Percentiles rank a stretch among this genome's conserved stretches.
Conservation (phyloP, 2,329 filamentous ascomycete species). For the Penicillium thymicola region DNA sequence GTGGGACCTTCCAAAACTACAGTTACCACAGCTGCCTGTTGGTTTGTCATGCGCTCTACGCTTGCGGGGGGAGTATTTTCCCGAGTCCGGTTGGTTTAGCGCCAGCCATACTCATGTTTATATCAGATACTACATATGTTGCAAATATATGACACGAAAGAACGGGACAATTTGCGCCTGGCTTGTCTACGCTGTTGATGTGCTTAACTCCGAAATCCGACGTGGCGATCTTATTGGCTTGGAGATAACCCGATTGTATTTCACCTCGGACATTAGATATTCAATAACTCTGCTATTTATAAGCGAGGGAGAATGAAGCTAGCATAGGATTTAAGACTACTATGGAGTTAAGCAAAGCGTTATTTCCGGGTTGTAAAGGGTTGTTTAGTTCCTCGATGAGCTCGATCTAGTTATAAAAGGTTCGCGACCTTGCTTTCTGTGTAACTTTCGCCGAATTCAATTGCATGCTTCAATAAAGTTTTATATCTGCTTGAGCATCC, state of each 20-base stretch:
- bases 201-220: background rate
- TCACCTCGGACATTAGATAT: background rate
- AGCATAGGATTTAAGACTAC: background rate
- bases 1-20: slow-evolving; percentile 33
- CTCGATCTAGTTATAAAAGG: background rate
- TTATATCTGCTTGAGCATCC: background rate
- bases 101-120: background rate
- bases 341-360: background rate
- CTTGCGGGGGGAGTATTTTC: background rate
- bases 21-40: slow-evolving; percentile 54
- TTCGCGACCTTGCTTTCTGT: background rate
- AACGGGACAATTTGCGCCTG: no score
- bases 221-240: background rate
- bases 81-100: slow-evolving; percentile 14
- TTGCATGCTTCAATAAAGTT: background rate
- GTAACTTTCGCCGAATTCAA: background rate
- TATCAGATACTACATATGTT: background rate
- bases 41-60: background rate
- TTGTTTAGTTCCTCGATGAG: background rate
- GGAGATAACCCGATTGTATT: background rate
- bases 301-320: no score
- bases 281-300: background rate
- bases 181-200: background rate
- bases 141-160: background rate
- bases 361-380: background rate